Conservation (phyloP, 2,329 filamentous ascomycete genomes). For the Zopfia rhizophila region DNA sequence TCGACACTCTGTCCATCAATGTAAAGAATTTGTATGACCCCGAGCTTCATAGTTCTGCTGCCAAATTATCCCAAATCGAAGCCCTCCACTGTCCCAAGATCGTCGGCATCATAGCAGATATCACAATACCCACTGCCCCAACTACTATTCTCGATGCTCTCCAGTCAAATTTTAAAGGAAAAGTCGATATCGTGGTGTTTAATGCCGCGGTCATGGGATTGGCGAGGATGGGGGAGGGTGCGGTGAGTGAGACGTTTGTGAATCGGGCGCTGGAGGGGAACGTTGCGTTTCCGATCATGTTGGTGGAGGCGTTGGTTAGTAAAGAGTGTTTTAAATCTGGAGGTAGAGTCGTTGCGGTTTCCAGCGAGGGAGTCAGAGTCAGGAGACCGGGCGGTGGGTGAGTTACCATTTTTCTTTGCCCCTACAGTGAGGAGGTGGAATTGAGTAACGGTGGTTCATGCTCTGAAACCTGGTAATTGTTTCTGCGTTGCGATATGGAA, state of each 20-base stretch:
- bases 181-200: conserved; percentile 28
- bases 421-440: too few species aligned
- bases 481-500: too few species aligned
- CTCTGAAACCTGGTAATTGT: too few species aligned
- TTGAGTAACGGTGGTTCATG: too few species aligned
- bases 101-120: conserved; percentile 20
- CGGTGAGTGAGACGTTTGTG: conserved; percentile 19
- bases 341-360: conserved; percentile 26
- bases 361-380: conserved; percentile 28
- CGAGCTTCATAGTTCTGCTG: too few species aligned
- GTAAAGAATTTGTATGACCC: too few species aligned
- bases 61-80: too few species aligned
- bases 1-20: conserved; percentile 24
- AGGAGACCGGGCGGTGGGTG: conserved; percentile 27
- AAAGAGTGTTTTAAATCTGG: conserved; percentile 9
- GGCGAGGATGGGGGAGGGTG: conserved; percentile 27
- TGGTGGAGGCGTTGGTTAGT: conserved; percentile 25
- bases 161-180: conserved; percentile 16
- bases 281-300: conserved; percentile 23
- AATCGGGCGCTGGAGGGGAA: conserved; percentile 24
- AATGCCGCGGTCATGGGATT: conserved; percentile 32
- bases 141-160: conserved; percentile 19
- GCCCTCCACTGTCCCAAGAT: conserved; percentile 13
- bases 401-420: too few species aligned
- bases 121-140: conserved; percentile 12